Evolutionary conservation across 345 rosid genomes (phyloP), one percentile per base, ranked within the genome.

Genomic region (Barbarea vulgaris): DNA sequence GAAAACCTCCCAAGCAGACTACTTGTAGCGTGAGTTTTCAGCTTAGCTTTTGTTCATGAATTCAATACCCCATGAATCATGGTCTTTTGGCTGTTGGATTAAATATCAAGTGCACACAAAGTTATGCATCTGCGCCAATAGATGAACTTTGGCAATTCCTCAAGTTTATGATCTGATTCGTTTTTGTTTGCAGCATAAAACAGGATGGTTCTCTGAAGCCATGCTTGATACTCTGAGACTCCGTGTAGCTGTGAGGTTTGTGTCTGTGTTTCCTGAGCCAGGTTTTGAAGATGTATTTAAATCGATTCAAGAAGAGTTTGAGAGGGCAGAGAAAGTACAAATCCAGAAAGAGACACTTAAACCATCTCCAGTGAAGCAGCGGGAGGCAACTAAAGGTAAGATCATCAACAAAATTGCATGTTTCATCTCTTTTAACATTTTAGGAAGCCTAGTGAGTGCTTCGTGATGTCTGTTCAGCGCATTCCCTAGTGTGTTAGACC

Each of bases 201-300:
- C 94, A 56, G 98, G 99, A 71, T 95, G 99, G 99, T 92, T 95
- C 82, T 83, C 84, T 6, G 88, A 80, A 66, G 72, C 84, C 47
- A 70, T 85, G 79, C 88, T 89, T 75, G 97, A 89, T 74, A 82
- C 88, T 75, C 79, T 92, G 66, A 88, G 96, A 79, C 86, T 82
- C 69, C 87, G 94, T 52, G 86, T 91, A 33, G 87, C 89, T 83
- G 75, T 90, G 79, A 87, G 89, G 83, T 93, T 89, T 81, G 81
- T 95, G 73, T 86, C 94, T 59, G 82, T 90, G 30, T 95, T 79
- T 76, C 94, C 97, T 15, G 80, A 82, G 73, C 5, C 85, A 13
- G 97, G 94, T 61, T 93, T 89, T 22, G 85, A 88, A 76, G 88
- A 85, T 73, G 78, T 89, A 63, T 76, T 84, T 61, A 95, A 89